Base-by-base conservation (phyloP, 2,329 filamentous ascomycete species). In the Aspergillus bombycis region DNA sequence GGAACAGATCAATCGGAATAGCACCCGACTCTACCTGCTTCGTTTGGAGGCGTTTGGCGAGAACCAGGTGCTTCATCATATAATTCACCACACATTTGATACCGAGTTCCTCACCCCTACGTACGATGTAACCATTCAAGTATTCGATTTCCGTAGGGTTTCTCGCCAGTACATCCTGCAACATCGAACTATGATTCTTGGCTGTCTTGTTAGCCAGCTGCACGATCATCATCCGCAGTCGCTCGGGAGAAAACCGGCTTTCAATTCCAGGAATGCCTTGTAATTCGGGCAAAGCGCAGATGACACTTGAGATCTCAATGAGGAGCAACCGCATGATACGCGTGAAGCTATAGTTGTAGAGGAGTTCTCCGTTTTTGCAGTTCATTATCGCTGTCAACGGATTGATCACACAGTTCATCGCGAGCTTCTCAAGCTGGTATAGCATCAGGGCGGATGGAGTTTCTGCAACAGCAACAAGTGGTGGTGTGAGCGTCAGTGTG, bases 101-200 rank as follows among this genome's bases (percentile, higher is more conserved):
- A 1, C 92, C 91, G 64, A 94, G 71, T 74, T 91, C 86, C 70
- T 86, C 84, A 0, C 91, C 95, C 46, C 90, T 85, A 57, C 82
- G 84, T 36, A 96, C 84, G 64, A 99, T 90, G 79, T 94, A 99
- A 0, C 94, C 94, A 75, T 96, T 97, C 69, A 94, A 86, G 72
- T 90, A 96, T 53, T 94, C 87, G 46, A 97, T 86, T 71, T 97
- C 93, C 0, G 92, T 93, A 62, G 83, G 79, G 65, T 80, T 79
- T 1, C 91, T 90, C 1, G 78, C 75, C 12, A 86, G 79, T 14
- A 94, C 81, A 70, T 90, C 87, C 59, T 85, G 83, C 7, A 91
- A 80, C 88, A 96, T 93, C 23, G 82, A 85, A 70, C 88, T 91
- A 7, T 83, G 80, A 58, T 88, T 87, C 61, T 85, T 78, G 14